phyloP scores from a whole-genome alignment of 805 yeast genomes.

The Nakazawaea holstii region DNA sequence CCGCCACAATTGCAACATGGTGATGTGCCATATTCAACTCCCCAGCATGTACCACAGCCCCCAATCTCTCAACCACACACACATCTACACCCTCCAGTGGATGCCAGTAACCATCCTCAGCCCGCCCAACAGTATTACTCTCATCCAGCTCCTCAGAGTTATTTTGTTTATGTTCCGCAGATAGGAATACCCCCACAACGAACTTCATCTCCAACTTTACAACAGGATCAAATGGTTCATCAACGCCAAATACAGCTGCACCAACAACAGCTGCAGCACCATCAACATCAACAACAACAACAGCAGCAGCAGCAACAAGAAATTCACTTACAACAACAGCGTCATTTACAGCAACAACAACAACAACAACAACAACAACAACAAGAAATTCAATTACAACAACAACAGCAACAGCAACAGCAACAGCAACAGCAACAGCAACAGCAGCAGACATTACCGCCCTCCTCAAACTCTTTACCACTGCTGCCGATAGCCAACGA shows the following conservation, averaged over 20 bases:
- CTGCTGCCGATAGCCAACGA: background rate
- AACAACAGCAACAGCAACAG: background rate
- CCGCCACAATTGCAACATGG: slow-evolving; percentile 1
- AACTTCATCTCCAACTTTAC: no score
- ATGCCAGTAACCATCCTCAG: background rate
- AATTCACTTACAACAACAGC: slow-evolving; percentile 1
- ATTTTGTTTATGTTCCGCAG: background rate
- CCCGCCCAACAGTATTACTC: background rate
- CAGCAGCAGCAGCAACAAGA: slow-evolving; percentile 3
- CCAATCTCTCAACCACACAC: slow-evolving; percentile 5
- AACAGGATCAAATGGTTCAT: background rate
- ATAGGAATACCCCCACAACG: background rate
- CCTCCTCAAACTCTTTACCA: slow-evolving; percentile 2
- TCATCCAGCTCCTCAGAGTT: background rate
- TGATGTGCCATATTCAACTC: slow-evolving; percentile 1
- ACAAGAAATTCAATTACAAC: background rate
- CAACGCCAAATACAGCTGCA: slow-evolving; percentile 3
- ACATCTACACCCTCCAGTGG: background rate
- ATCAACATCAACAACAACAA: slow-evolving; percentile 6
- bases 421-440: background rate
- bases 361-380: background rate
- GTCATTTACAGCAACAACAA: background rate
- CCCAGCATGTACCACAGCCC: slow-evolving; percentile 6
- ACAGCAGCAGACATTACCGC: background rate
- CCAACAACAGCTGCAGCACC: slow-evolving; percentile 7